phyloP scores from a whole-genome alignment of 148 eudicot species.

The Chenopodium album region DNA sequence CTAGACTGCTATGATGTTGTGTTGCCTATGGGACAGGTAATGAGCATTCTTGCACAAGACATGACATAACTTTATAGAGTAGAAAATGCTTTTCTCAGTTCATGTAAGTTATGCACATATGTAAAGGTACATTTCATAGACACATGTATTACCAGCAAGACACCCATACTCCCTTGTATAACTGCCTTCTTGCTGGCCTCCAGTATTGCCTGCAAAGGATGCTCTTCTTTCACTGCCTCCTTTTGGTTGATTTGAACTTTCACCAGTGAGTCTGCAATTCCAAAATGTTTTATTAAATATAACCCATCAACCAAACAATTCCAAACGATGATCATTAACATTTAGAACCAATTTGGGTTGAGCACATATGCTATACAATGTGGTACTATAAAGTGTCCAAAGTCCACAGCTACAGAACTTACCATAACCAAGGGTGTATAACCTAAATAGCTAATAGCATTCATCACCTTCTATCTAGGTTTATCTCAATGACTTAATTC shows the following conservation, averaged over 20 bases:
- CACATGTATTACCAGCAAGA: constrained; percentile 61
- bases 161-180: constrained; percentile 82
- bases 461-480: neutral
- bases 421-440: neutral
- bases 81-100: neutral
- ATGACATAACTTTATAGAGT: neutral
- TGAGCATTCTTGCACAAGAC: constrained; percentile 4
- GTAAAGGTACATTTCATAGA: constrained; percentile 7
- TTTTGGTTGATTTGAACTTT: constrained; percentile 56
- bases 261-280: constrained; percentile 58
- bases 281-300: neutral
- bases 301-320: neutral
- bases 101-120: constrained; percentile 12
- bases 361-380: neutral
- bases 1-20: neutral
- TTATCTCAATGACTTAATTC: neutral
- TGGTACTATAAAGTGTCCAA: neutral
- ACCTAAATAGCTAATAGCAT: neutral
- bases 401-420: neutral
- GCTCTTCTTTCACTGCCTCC: constrained; percentile 56
- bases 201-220: constrained; percentile 54
- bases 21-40: neutral
- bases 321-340: neutral
- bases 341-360: neutral
- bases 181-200: constrained; percentile 82